Percentiles rank a stretch among this genome's conserved stretches.
These are phyloP conservation scores for Fusarium siculi DNA, from an alignment of 2,329 filamentous ascomycete genomes.

Conservation along the genomic window DNA sequence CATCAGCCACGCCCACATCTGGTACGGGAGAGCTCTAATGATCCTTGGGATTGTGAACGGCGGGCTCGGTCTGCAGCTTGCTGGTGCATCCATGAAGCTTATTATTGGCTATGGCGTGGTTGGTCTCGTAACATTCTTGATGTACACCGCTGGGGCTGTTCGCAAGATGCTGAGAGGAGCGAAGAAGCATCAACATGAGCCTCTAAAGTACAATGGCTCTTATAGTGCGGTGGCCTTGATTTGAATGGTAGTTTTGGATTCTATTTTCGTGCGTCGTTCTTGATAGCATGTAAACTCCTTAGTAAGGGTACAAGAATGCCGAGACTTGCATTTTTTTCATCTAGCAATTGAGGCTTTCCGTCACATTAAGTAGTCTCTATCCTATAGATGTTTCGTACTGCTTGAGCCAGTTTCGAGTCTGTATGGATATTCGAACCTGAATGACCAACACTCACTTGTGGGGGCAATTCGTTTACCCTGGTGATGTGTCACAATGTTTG, in stretches of 20 bases:
- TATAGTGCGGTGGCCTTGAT: background rate
- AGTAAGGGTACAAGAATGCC: background rate
- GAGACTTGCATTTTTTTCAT: background rate
- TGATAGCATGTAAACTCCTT: background rate
- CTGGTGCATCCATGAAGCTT: slow-evolving; percentile 44
- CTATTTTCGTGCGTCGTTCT: background rate
- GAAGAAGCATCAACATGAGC: background rate
- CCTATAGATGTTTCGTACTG: background rate
- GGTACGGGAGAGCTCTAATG: slow-evolving; percentile 68
- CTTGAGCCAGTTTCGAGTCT: background rate
- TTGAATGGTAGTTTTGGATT: background rate
- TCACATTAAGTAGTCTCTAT: background rate
- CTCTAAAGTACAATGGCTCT: background rate
- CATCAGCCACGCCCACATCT: slow-evolving; percentile 67
- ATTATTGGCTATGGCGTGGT: background rate
- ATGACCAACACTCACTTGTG: background rate
- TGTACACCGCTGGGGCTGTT: background rate
- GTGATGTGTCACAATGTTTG: background rate
- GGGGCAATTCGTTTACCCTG: background rate
- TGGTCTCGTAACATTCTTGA: background rate
- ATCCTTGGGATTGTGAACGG: slow-evolving; percentile 70
- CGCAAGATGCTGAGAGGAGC: background rate
- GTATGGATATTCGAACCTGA: background rate
- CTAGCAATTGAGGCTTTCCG: background rate
- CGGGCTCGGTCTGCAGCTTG: slow-evolving; percentile 66